Percentiles rank a stretch among this genome's conserved stretches.
phyloP scores from a whole-genome alignment of 2,329 filamentous ascomycete species.

The Penicillium polonicum region DNA sequence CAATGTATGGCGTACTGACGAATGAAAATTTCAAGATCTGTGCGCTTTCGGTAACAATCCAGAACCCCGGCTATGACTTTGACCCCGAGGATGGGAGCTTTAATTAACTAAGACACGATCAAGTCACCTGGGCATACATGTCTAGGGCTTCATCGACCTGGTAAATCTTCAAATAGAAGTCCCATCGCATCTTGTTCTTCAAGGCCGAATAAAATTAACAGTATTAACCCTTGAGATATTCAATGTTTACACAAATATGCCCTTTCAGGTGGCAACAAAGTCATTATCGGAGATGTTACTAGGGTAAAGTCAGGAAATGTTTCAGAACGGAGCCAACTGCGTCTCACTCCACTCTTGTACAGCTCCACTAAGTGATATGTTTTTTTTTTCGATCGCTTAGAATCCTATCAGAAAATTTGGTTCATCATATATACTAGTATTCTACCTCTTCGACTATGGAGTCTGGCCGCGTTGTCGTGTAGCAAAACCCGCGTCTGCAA shows the following conservation, averaged over 20 bases:
- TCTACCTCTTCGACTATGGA: not conserved
- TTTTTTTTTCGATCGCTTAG: slow-evolving; percentile 1
- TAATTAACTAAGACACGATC: slow-evolving; percentile 1
- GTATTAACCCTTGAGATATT: not conserved
- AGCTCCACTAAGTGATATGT: slow-evolving; percentile 1
- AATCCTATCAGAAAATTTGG: not conserved
- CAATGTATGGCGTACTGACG: not conserved
- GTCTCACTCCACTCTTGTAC: slow-evolving; percentile 4
- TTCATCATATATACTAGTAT: not conserved
- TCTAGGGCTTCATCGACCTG: slow-evolving; percentile 6
- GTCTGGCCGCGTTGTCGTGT: not conserved
- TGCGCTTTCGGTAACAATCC: not conserved
- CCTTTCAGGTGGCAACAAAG: slow-evolving; percentile 4
- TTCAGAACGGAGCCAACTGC: slow-evolving; percentile 8
- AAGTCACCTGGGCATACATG: not conserved
- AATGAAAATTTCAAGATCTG: slow-evolving; percentile 4
- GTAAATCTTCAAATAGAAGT: not conserved
- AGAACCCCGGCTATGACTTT: not conserved
- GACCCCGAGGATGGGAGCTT: not conserved
- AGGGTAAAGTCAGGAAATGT: slow-evolving; percentile 7
- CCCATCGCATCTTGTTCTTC: not conserved
- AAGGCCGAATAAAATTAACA: not conserved
- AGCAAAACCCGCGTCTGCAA: not conserved
- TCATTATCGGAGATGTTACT: not conserved
- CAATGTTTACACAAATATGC: not conserved